Base-by-base conservation (phyloP, 2,329 filamentous ascomycete species). In the Penicillium italicum region DNA sequence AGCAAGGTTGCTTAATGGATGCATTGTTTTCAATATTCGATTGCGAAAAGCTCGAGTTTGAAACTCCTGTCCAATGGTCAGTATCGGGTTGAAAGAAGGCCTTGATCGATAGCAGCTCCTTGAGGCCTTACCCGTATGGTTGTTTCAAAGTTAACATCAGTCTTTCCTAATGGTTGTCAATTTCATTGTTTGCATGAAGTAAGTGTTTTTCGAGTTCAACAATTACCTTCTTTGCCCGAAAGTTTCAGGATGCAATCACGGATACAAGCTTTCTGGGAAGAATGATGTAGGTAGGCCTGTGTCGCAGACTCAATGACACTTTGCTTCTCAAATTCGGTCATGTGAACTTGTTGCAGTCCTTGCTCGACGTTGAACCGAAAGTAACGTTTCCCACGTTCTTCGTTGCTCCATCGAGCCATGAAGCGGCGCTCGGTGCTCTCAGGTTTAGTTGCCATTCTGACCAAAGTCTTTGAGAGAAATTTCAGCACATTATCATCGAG, bases 291-390 rank as follows among this genome's bases (percentile, higher is more conserved):
- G 36, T 64, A 64, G 14, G 50, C 58, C 1, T 60, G 40, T 1
- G 62, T 64, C 0, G 53, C 53, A 0, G 53, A 38, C 7, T 64
- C 54, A 28, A 64, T 62, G 0, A 62, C 30, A 1, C 33, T 54
- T 10, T 33, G 50, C 22, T 69, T 59, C 9, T 64, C 47, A 33
- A 57, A 71, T 20, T 75, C 70, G 8, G 70, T 66, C 42, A 76
- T 66, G 1, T 64, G 66, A 1, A 76, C 66, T n/a, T 68, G 57
- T 36, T 72, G 62, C 1, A 76, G 56, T 2, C 74, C 73, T 4
- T 68, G 66, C 8, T 70, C 60, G 6, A 77, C 74, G 43, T 74
- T 76, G 56, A 76, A 74, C 0, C 73, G 71, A 51, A 70, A 74
- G 40, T 69, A 73, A 0, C 59, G 48, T 7, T 58, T 51, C 1